A percentile compares a stretch with the other conserved stretches of the same genome.
These are phyloP conservation scores for Sisymbrium altissimum DNA, from an alignment of 345 rosid genomes.

Conservation along the genomic window DNA sequence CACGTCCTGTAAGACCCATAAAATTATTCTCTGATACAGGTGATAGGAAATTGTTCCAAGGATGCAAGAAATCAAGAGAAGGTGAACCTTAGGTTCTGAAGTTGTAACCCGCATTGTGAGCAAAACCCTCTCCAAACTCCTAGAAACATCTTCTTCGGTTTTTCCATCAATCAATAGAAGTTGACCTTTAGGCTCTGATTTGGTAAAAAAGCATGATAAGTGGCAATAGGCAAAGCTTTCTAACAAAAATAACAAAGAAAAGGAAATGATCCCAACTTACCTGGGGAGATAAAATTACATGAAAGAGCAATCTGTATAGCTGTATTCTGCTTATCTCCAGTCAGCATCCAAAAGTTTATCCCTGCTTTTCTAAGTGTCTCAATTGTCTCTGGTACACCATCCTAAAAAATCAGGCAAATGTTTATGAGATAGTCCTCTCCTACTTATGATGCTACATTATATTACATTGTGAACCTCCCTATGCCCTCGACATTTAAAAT, in stretches of 20 bases:
- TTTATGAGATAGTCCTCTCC: slow-evolving; percentile 3
- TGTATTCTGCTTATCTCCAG: slow-evolving; percentile 96
- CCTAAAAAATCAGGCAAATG: slow-evolving; percentile 44
- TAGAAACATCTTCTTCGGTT: slow-evolving; percentile 81
- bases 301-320: slow-evolving; percentile 99
- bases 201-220: slow-evolving; percentile 10
- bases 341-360: slow-evolving; percentile 98
- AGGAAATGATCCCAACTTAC: slow-evolving; percentile 37
- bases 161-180: slow-evolving; percentile 90
- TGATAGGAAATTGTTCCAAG: neutral
- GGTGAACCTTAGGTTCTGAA: slow-evolving; percentile 86
- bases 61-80: slow-evolving; percentile 10
- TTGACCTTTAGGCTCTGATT: slow-evolving; percentile 94
- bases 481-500: slow-evolving; percentile 6
- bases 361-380: slow-evolving; percentile 93
- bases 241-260: neutral
- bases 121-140: slow-evolving; percentile 89
- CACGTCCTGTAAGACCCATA: slow-evolving; percentile 54
- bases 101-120: slow-evolving; percentile 91
- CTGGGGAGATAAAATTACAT: slow-evolving; percentile 96
- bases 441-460: neutral
- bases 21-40: neutral
- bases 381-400: slow-evolving; percentile 97
- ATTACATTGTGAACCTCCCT: slow-evolving; percentile 11
- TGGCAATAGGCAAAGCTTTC: slow-evolving; percentile 4